Base-by-base conservation (phyloP, 805 yeast species). In the Ogataea pignaliae region DNA sequence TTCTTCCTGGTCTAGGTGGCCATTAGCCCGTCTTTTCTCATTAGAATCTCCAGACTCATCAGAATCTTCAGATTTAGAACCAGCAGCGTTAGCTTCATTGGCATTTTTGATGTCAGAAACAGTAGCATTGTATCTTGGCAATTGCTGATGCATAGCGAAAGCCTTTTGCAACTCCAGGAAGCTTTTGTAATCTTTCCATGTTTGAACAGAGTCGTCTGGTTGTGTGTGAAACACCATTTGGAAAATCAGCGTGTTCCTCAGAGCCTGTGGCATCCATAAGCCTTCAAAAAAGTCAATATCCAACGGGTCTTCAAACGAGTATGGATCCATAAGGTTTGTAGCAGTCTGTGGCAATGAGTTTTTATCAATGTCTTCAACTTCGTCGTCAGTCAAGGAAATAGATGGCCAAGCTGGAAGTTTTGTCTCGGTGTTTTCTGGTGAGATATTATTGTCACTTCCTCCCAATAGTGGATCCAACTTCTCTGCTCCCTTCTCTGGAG, bases 151-250 rank as follows among this genome's bases (percentile, higher is more conserved):
- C 5, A 43, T 11, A 36, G 50, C 45, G 57, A 88, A 88, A 0
- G 85, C 88, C 15, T 73, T 69, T 40, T 71, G 72, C 53, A 85
- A 64, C 47, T 76, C 79, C 46, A 80, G 73, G 60, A 72, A 85
- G 26, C 75, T 80, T 60, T 87, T 90, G 63, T 88, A 93, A 44
- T 88, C 96, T 44, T 76, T 76, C 99, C 99, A 93, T 0, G 89
- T 76, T 18, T 73, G 73, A n/a, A 91, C 98, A 7, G 79, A 72
- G 61, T 91, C 88, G 64, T 93, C 99, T 0, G 99, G 99, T 60
- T 95, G 99, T 49, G 88, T 81, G 51, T 90, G 90, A 74, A 93
- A 93, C 1, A 93, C 86, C 62, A 84, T 71, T 48, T 97, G 73
- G 68, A 78, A 93, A 1, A 95, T 68, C 46, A 78, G 72, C 0